Evolutionary conservation across 805 yeast genomes (phyloP), one percentile per base, ranked within the genome.

Genomic region (baker's yeast (Saccharomyces cerevisiae)): DNA sequence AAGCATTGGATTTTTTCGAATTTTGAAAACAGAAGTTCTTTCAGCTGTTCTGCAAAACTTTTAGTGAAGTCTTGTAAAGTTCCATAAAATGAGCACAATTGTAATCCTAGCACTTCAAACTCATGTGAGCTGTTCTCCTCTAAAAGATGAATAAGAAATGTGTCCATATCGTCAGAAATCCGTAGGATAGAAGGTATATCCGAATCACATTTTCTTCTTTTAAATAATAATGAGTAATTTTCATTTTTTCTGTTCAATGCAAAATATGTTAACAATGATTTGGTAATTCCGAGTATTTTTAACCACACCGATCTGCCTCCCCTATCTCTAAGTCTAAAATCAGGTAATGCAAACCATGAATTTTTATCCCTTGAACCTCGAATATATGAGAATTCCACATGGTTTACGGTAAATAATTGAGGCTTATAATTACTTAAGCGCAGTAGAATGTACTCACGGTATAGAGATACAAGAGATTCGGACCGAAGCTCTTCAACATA

Each of bases 61-160:
- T n/a, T n/a, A 2, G 51, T 36, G 1, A 59, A 41, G 46, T 57
- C 50, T 3, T 27, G 27, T 3, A 46, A 31, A 3, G 63, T 48
- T 0, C 61, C 41, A 32, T 47, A 54, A 41, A 66, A 61, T 4
- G 64, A 55, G 9, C 53, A 43, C 6, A 67, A n/a, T 49, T 66
- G 69, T 6, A 66, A 51, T 9, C 62, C 64, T 0, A 58, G 11
- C 13, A 57, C 26, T 46, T 57, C 61, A 3, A 57, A 29, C 2
- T 27, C 27, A 5, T 46, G 41, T 1, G 55, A 31, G 6, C 46
- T 36, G 8, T 54, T 41, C 17, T 54, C 43, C 8, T 56, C 57
- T 11, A 69, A 32, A 46, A 61, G 55, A 28, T 54, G 49, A 10
- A 51, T 29, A 3, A 68, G 43, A 49, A 69, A 66, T 4, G 56